These are phyloP conservation scores for Talaromyces sp. DNA, from an alignment of 2,329 filamentous ascomycete genomes.

Conservation along the genomic window DNA sequence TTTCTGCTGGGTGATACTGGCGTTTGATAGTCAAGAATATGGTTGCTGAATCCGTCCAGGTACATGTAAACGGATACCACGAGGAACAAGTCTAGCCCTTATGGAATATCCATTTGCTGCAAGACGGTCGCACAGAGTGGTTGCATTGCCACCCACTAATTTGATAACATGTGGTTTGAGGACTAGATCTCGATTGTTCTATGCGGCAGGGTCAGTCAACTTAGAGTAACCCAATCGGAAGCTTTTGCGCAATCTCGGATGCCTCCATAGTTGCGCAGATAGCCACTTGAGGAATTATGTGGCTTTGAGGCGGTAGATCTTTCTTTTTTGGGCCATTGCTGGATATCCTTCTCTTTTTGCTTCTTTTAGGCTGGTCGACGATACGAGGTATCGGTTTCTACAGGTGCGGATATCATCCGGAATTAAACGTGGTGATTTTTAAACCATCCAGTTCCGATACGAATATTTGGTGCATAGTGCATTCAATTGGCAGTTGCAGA, in stretches of 20 bases:
- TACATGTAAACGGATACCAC: neutral
- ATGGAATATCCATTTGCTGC: too few species aligned
- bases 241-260: neutral
- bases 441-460: neutral
- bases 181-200: neutral
- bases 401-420: too few species aligned
- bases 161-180: neutral
- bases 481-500: neutral
- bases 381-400: neutral
- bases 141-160: neutral
- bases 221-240: neutral
- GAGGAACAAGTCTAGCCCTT: too few species aligned
- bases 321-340: neutral
- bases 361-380: neutral
- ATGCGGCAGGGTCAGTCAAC: neutral
- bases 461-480: neutral
- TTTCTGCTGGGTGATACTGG: neutral
- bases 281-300: neutral
- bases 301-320: neutral
- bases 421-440: neutral
- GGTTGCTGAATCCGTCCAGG: neutral
- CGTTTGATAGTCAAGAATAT: neutral
- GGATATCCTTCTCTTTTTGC: neutral
- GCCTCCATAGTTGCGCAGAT: neutral
- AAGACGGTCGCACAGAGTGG: neutral